Evolutionary conservation across 306 rosid genomes (phyloP).

Genomic region (Acacia acuminata): DNA sequence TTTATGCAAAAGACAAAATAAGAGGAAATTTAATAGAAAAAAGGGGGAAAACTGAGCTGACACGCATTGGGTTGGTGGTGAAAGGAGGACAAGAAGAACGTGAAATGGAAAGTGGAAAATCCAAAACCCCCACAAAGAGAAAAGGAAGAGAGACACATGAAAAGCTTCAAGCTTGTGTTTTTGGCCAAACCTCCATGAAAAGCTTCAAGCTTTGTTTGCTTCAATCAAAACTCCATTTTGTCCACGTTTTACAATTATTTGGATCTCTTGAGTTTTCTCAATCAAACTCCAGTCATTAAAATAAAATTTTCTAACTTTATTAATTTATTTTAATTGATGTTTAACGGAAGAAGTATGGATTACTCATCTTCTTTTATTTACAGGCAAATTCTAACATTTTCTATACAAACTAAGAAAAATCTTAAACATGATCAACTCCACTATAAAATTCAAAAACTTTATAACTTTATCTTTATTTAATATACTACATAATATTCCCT

Average conservation of each 20-base stretch:
- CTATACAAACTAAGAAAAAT: no score
- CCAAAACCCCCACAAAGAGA: constrained; percentile 9
- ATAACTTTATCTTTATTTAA: fast-evolving
- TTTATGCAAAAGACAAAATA: background rate
- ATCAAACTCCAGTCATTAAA: no score
- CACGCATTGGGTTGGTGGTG: background rate
- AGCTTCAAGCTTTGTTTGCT: background rate
- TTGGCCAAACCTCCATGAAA: background rate
- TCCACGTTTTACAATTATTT: background rate
- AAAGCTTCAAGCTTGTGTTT: background rate
- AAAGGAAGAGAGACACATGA: background rate
- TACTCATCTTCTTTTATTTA: background rate
- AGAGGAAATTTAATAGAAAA: no score
- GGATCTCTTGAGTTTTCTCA: no score
- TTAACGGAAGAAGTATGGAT: no score
- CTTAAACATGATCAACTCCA: no score
- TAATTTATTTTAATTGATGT: no score
- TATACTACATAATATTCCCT: no score
- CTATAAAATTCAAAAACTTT: no score
- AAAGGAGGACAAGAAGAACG: background rate
- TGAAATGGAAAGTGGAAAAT: constrained; percentile 10
- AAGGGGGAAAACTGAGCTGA: background rate
- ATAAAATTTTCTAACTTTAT: no score
- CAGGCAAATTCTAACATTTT: fast-evolving
- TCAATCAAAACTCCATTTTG: background rate